phyloP scores from a whole-genome alignment of 1,284 basidiomycete genomes.

The Ustilago curta region DNA sequence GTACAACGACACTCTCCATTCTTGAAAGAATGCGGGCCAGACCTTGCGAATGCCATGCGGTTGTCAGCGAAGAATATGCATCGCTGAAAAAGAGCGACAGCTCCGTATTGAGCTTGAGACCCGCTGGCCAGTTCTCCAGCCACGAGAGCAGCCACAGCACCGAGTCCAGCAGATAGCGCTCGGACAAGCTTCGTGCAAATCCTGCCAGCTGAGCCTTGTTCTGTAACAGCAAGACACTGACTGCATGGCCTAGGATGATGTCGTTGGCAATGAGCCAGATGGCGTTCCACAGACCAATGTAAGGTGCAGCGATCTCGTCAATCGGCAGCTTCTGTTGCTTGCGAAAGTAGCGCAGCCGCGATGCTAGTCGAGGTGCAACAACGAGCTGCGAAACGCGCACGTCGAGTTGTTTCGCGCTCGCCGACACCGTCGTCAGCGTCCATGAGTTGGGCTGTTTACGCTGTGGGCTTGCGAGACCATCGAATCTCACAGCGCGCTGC shows the following conservation, averaged over 20 bases:
- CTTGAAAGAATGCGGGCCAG: conserved; percentile 20
- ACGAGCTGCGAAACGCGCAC: conserved; percentile 69
- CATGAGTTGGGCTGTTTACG: conserved; percentile 9
- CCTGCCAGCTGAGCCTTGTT: conserved; percentile 16
- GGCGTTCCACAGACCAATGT: conserved; percentile 84
- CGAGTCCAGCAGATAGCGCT: conserved; percentile 23
- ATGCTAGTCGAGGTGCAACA: conserved; percentile 67
- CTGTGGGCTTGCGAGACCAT: conserved; percentile 11
- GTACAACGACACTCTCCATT: conserved; percentile 67
- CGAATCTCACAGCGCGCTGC: conserved; percentile 12
- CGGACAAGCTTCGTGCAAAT: conserved; percentile 2
- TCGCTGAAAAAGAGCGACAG: conserved; percentile 84
- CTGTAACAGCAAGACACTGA: conserved; percentile 71
- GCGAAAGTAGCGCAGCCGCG: conserved; percentile 21
- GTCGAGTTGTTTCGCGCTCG: conserved; percentile 69
- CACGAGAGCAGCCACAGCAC: conserved; percentile 74
- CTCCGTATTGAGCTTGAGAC: conserved; percentile 94
- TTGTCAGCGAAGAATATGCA: conserved; percentile 74
- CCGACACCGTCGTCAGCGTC: conserved; percentile 34
- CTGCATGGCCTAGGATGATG: conserved; percentile 80
- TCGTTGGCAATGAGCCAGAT: conserved; percentile 93
- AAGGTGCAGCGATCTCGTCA: conserved; percentile 29
- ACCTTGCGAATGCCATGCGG: conserved; percentile 27
- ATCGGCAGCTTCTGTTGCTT: conserved; percentile 25
- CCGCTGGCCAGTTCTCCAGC: conserved; percentile 95